Evolutionary conservation across 2,329 filamentous ascomycete genomes (phyloP), one percentile per base, ranked within the genome.

Genomic region (Dryadomyces quercivorus): DNA sequence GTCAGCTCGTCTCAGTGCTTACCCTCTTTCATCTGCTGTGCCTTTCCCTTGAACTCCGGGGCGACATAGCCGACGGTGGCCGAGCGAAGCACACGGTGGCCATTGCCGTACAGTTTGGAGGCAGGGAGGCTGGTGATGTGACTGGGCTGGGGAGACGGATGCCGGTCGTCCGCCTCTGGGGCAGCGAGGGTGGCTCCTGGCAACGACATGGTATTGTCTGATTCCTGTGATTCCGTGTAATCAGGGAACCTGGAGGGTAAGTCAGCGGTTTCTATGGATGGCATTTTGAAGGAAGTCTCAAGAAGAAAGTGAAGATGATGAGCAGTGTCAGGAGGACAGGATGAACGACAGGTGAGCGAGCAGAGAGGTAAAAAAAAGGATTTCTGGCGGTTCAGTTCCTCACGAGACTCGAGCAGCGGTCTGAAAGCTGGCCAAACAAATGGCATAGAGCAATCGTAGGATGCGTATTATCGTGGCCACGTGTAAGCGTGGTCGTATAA

Each of bases 21-120:
- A 87, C 84, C 84, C 66, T 83, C 74, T 66, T 86, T 80, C 84
- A 95, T 95, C 76, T 98, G 93, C 67, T 89, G 83, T 60, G 83
- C 77, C 74, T 95, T 96, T 67, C 92, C 93, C 68, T 89, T 84
- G 66, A 98, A 98, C 59, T 90, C 89, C 49, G 92, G 90, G 22
- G 93, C 91, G 60, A 95, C 85, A 73, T 98, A 98, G 65, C 93
- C 93, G 42, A 94, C 86, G 34, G 91, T 93, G 61, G 89, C 86
- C 61, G 93, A 93, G 20, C 90, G 88, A 56, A 97, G 75, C 55
- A 92, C 77, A 55, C 86, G 81, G 67, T 88, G 82, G 56, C 81
- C 80, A 69, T 84, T 78, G 67, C 77, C 70, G 65, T 77, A 72
- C 62, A 68, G 58, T 63, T 67, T 72, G 63, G 65, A 71, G 70